Percentiles rank a stretch among this genome's conserved stretches.
These are phyloP conservation scores for Murraya koenigii DNA, from an alignment of 345 rosid species.

Conservation along the genomic window DNA sequence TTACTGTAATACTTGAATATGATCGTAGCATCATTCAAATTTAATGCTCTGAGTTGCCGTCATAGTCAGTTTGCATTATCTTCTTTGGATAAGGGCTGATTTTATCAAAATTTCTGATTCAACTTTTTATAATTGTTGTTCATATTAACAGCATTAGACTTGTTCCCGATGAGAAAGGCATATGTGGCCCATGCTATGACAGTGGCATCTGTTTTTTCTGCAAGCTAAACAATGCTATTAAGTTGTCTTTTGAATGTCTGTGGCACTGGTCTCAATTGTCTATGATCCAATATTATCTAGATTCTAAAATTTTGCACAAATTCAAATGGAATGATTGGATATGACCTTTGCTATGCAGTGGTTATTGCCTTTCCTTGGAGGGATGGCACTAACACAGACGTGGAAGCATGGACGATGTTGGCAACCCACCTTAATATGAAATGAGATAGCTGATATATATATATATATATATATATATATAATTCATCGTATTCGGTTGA, in stretches of 20 bases:
- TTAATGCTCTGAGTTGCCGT: neutral
- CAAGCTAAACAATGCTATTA: neutral
- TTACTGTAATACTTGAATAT: neutral
- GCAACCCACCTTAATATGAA: neutral
- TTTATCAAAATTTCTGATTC: neutral
- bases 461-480: neutral
- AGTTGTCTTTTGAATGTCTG: neutral
- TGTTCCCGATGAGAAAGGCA: neutral
- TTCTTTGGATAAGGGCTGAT: neutral
- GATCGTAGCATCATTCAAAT: neutral
- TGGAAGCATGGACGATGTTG: too few species aligned
- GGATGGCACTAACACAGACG: neutral
- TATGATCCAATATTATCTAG: too few species aligned
- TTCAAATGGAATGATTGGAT: neutral
- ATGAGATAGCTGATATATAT: too few species aligned
- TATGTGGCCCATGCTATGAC: neutral
- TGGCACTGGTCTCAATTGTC: neutral
- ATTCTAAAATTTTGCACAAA: neutral
- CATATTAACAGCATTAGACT: neutral
- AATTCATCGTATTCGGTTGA: neutral
- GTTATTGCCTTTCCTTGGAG: neutral
- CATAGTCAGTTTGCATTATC: neutral
- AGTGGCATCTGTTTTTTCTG: neutral
- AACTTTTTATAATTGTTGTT: neutral
- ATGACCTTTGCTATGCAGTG: neutral